Conservation (phyloP, 2,329 filamentous ascomycete genomes). For the Talaromyces sp. region DNA sequence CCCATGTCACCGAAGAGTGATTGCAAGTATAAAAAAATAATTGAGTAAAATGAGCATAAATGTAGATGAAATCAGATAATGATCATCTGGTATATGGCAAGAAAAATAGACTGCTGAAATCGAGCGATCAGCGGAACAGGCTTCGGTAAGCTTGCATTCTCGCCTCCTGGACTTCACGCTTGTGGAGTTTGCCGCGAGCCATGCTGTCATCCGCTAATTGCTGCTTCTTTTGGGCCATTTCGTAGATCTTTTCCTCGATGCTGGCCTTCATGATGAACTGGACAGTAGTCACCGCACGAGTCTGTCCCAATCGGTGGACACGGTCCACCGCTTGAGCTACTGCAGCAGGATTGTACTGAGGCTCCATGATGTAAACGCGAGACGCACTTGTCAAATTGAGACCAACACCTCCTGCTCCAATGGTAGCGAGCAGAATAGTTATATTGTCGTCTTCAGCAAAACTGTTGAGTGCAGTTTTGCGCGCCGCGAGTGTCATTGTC, state of each 20-base stretch:
- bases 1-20: constrained; percentile 16
- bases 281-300: constrained; percentile 78
- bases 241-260: constrained; percentile 91
- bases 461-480: constrained; percentile 70
- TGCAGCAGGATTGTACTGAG: constrained; percentile 92
- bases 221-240: constrained; percentile 88
- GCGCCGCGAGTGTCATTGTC: constrained; percentile 73
- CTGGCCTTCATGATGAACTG: constrained; percentile 87
- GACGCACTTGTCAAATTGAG: constrained; percentile 85
- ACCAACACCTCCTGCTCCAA: constrained; percentile 86
- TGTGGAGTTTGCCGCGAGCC: constrained; percentile 63
- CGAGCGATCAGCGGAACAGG: constrained; percentile 50
- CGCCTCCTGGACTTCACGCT: constrained; percentile 63
- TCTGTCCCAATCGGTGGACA: constrained; percentile 88
- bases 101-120: not conserved
- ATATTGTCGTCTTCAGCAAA: constrained; percentile 73
- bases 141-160: constrained; percentile 61
- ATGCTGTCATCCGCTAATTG: constrained; percentile 84
- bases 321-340: constrained; percentile 94
- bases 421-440: constrained; percentile 83
- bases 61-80: not conserved
- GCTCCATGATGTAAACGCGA: constrained; percentile 95
- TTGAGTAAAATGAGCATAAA: constrained; percentile 17
- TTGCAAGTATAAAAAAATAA: constrained; percentile 17
- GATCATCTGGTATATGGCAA: not conserved